phyloP scores from a whole-genome alignment of 169 alveolate genomes.

The Eimeria sp. region DNA sequence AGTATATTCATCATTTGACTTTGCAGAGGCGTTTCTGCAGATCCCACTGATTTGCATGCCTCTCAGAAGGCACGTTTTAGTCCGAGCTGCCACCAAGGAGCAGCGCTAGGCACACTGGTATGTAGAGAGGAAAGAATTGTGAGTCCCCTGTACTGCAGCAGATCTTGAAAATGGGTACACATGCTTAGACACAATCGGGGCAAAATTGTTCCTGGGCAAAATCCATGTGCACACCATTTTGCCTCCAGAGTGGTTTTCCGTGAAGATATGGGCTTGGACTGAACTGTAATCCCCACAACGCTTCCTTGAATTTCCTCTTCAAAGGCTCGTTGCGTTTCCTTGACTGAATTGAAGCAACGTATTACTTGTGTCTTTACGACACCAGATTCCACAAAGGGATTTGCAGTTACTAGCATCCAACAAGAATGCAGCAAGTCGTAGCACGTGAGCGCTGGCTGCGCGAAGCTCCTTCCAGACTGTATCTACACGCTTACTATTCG shows the following conservation, averaged over 20 bases:
- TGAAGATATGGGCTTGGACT: background rate
- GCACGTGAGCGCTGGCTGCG: background rate
- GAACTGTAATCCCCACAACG: background rate
- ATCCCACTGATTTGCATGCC: background rate
- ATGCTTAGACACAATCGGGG: background rate
- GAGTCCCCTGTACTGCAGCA: background rate
- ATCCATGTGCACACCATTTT: background rate
- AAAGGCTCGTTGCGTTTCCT: background rate
- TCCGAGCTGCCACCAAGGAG: background rate
- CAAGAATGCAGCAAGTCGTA: constrained; percentile 12
- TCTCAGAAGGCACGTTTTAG: background rate
- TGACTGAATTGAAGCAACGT: background rate
- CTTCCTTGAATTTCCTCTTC: background rate
- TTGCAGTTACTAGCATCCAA: background rate
- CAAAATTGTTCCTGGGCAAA: background rate
- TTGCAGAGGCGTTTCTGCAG: too few species aligned
- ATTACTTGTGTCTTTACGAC: background rate
- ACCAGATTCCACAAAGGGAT: background rate
- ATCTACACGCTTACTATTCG: background rate
- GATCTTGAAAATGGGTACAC: background rate
- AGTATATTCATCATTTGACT: too few species aligned
- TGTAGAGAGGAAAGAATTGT: background rate
- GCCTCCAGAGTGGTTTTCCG: background rate
- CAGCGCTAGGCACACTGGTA: background rate
- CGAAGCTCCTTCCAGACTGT: background rate